These are phyloP conservation scores for Cutaneotrichosporon sp. DNA, from an alignment of 1,284 basidiomycete species.

Conservation along the genomic window DNA sequence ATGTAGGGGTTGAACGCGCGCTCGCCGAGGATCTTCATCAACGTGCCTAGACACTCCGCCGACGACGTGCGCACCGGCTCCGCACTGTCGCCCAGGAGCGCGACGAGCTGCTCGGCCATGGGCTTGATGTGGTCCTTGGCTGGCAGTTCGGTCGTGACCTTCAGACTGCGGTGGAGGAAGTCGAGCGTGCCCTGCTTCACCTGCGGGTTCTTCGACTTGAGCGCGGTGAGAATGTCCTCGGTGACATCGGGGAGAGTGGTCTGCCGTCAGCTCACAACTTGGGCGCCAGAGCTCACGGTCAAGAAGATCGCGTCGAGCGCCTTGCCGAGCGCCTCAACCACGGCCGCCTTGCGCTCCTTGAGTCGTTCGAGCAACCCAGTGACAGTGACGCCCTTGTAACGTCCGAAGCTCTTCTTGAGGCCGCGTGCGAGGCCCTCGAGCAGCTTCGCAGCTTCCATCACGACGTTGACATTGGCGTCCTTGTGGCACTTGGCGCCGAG, in stretches of 20 bases:
- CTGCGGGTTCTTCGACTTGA: constrained; percentile 93
- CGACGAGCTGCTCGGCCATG: constrained; percentile 74
- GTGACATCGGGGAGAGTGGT: constrained; percentile 78
- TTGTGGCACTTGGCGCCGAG: constrained; percentile 79
- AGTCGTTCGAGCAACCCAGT: constrained; percentile 82
- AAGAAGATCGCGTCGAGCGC: constrained; percentile 88
- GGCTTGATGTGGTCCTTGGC: constrained; percentile 77
- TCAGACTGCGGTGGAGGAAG: constrained; percentile 80
- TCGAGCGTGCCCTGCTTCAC: constrained; percentile 92
- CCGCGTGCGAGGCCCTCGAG: constrained; percentile 85
- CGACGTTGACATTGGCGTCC: constrained; percentile 96
- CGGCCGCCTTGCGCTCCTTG: constrained; percentile 90
- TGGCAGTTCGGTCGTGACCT: constrained; percentile 63
- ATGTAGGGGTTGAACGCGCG: constrained; percentile 84
- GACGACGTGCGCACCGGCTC: constrained; percentile 91
- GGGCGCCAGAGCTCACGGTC: constrained; percentile 64
- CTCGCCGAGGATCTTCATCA: constrained; percentile 98
- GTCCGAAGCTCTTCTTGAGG: constrained; percentile 71
- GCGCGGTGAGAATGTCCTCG: constrained; percentile 74
- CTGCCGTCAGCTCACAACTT: constrained; percentile 59
- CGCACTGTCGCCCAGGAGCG: constrained; percentile 80
- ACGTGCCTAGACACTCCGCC: constrained; percentile 79
- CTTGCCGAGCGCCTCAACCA: constrained; percentile 83
- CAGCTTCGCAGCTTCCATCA: constrained; percentile 82
- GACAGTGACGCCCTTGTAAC: constrained; percentile 73